Base-by-base conservation (phyloP, 306 rosid genomes). In the Dicorynia guianensis region DNA sequence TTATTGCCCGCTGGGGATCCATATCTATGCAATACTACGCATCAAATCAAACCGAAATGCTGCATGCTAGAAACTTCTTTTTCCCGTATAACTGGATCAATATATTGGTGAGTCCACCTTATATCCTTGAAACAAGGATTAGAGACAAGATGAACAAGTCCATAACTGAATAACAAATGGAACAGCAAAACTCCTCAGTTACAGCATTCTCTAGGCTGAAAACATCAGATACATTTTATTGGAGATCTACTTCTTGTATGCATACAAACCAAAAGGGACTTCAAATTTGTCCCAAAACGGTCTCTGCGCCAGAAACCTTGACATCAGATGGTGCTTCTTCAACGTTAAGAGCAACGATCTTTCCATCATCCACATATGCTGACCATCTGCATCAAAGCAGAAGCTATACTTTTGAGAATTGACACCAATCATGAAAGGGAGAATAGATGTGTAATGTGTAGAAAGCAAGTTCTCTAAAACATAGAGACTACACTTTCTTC, bases 301-400 rank as follows among this genome's bases (percentile, higher is more conserved):
- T 86, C 4, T 95, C 97, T 12, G 86, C 98, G 3, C 91, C 93
- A 67, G 98, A 90, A 80, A 90, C 97, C 84, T 95, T 95, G 81
- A 92, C 89, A 80, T 95, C 98, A 52, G 98, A 92, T 52, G 98
- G 97, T 81, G 80, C 91, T 86, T 90, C 92, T 93, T 92, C 98
- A n/a, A 92, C 77, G 69, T 95, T 95, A 33, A 92, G 84, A 79
- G 76, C 73, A 84, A 87, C 90, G 30, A 95, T 81, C 75, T 80
- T 89, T 58, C 98, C 97, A 71, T 92, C 98, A 12, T 86, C 95
- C 65, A 95, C 96, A 56, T 83, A 95, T 12, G 98, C 97, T 6
- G 98, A 95, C 98, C 98, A 95, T 85, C 97, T 95, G 72, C 82
- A 89, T 6, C 5, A 76, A 39, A 77, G 75, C 20, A 46, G 19